A percentile compares a stretch with the other conserved stretches of the same genome.
phyloP scores from a whole-genome alignment of 2,329 filamentous ascomycete species.

The Pseudogymnoascus sp. region DNA sequence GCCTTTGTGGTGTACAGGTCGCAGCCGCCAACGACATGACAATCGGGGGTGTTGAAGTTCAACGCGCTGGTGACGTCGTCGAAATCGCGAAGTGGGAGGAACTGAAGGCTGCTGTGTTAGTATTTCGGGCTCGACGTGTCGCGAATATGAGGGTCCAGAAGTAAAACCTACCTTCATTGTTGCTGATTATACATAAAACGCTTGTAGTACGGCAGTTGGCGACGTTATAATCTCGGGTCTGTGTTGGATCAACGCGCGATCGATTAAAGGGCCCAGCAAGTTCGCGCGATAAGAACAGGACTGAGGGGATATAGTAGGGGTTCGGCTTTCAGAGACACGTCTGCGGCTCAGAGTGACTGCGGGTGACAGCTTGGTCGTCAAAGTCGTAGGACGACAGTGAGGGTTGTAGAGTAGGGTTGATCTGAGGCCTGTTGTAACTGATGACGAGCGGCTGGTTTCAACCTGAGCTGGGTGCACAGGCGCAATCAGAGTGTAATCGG shows the following conservation, averaged over 20 bases:
- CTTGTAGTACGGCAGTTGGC: neutral
- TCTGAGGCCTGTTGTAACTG: conserved; percentile 31
- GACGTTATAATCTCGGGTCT: neutral
- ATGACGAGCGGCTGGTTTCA: conserved; percentile 35
- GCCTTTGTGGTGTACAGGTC: conserved; percentile 97
- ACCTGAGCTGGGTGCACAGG: conserved; percentile 38
- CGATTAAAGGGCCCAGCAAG: neutral
- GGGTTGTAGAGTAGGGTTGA: conserved; percentile 11
- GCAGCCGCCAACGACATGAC: conserved; percentile 84
- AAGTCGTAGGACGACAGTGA: conserved; percentile 13
- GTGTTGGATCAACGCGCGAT: neutral
- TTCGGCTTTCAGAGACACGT: neutral
- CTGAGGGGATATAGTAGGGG: neutral
- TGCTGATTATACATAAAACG: conserved; percentile 23
- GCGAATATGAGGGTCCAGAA: conserved; percentile 20
- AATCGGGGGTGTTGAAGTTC: conserved; percentile 91
- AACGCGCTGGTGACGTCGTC: conserved; percentile 86
- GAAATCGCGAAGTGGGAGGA: conserved; percentile 81
- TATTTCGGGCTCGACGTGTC: neutral
- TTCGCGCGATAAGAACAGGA: neutral
- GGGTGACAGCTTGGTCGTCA: conserved; percentile 18
- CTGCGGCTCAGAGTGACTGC: neutral
- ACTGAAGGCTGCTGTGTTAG: conserved; percentile 46
- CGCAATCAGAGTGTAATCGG: conserved; percentile 32
- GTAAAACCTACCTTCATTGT: conserved; percentile 22